Evolutionary conservation across 2,329 filamentous ascomycete genomes (phyloP).

Genomic region (Pseudogymnoascus sp.): DNA sequence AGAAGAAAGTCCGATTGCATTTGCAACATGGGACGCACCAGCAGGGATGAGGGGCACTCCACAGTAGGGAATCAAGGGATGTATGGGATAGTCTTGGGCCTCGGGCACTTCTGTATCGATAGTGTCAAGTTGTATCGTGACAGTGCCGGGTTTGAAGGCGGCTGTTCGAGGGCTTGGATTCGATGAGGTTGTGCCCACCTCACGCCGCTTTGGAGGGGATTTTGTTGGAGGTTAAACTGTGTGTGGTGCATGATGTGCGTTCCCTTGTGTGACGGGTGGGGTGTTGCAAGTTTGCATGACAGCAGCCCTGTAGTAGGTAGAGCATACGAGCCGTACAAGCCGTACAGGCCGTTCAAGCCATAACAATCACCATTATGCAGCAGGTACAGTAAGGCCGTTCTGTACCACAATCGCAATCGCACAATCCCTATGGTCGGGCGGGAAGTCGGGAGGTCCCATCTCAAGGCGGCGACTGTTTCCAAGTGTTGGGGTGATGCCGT

Average conservation of each 20-base stretch:
- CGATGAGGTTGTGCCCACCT: background rate
- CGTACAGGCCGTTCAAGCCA: background rate
- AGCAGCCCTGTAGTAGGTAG: background rate
- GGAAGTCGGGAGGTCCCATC: conserved; percentile 6
- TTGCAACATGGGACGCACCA: conserved; percentile 9
- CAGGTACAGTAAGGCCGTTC: background rate
- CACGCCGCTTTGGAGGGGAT: background rate
- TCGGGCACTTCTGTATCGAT: background rate
- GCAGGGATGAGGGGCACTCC: conserved; percentile 4
- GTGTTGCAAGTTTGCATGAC: conserved; percentile 5
- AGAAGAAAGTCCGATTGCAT: conserved; percentile 4
- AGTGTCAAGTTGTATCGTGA: background rate
- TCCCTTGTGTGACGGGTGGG: background rate
- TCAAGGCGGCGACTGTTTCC: conserved; percentile 8
- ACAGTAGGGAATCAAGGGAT: conserved; percentile 5
- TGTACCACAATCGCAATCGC: conserved; percentile 1
- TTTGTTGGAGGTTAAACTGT: background rate
- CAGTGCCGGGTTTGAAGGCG: conserved; percentile 1
- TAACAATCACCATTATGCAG: background rate
- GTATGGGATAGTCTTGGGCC: conserved; percentile 1
- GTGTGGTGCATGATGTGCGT: background rate
- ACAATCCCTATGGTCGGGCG: background rate
- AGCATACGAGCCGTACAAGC: background rate
- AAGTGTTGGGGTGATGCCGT: background rate
- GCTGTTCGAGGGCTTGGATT: conserved; percentile 6